Percentiles rank a stretch among this genome's conserved stretches.
These are phyloP conservation scores for Mollisiaceae sp. DNA, from an alignment of 2,329 filamentous ascomycete genomes.

Conservation along the genomic window DNA sequence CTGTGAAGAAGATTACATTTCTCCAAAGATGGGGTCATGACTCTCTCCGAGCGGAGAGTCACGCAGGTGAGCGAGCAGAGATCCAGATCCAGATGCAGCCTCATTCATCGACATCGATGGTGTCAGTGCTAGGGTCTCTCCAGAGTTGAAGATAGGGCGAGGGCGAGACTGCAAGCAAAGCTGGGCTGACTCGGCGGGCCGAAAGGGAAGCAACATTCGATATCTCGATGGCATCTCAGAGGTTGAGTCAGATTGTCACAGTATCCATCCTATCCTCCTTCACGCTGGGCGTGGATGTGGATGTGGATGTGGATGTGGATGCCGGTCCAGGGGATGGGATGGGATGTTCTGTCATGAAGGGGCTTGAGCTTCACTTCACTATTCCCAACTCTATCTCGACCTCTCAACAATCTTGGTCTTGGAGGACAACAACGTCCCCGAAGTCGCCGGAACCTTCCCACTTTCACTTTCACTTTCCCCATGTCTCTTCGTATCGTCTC, in stretches of 20 bases:
- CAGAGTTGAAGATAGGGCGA: not conserved
- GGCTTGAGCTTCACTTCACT: not conserved
- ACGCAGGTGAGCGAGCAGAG: not conserved
- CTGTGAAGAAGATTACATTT: not conserved
- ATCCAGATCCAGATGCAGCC: not conserved
- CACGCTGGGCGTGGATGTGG: not conserved
- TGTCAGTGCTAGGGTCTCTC: not conserved
- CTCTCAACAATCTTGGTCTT: slow-evolving; percentile 2
- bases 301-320: not conserved
- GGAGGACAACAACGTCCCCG: not conserved
- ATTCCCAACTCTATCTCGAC: not conserved
- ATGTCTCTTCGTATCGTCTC: slow-evolving; percentile 6
- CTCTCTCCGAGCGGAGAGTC: not conserved
- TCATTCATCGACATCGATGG: not conserved
- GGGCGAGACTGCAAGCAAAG: not conserved
- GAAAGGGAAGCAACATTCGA: not conserved
- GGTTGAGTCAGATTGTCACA: not conserved
- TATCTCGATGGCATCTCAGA: not conserved
- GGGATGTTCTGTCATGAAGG: slow-evolving; percentile 7
- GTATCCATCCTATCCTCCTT: not conserved
- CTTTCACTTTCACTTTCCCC: not conserved
- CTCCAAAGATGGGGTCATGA: not conserved
- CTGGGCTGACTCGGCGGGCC: not conserved
- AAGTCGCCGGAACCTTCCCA: slow-evolving; percentile 5
- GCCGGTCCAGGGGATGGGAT: not conserved